phyloP scores from a whole-genome alignment of 129 eudicot genomes.

The Helianthus annuus region HanXRQr2.0-SUNRISE NC_035434.2:167829021-167829520 shows the following conservation, averaged over 20 bases:
- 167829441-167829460: constrained; percentile 50
- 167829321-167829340: constrained; percentile 47
- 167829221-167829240: not conserved
- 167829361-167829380: constrained; percentile 22
- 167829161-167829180: constrained; percentile 30
- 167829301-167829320: constrained; percentile 32
- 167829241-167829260: not conserved
- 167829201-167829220: constrained; percentile 23
- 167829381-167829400: constrained; percentile 22
- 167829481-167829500: constrained; percentile 39
- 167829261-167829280: not conserved
- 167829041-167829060: too few relatives aligned
- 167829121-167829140: not conserved
- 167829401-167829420: constrained; percentile 47
- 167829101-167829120: not conserved
- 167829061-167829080: too few relatives aligned
- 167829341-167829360: constrained; percentile 31
- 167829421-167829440: constrained; percentile 25
- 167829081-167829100: not conserved
- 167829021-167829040: too few relatives aligned
- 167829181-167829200: constrained; percentile 23
- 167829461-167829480: constrained; percentile 48
- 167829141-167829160: constrained; percentile 11
- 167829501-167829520: constrained; percentile 64
- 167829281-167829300: constrained; percentile 31